Evolutionary conservation across 495 filamentous ascomycete genomes (phyloP), one percentile per base, ranked within the genome.

Genomic region (Aspergillus avenaceus): DNA sequence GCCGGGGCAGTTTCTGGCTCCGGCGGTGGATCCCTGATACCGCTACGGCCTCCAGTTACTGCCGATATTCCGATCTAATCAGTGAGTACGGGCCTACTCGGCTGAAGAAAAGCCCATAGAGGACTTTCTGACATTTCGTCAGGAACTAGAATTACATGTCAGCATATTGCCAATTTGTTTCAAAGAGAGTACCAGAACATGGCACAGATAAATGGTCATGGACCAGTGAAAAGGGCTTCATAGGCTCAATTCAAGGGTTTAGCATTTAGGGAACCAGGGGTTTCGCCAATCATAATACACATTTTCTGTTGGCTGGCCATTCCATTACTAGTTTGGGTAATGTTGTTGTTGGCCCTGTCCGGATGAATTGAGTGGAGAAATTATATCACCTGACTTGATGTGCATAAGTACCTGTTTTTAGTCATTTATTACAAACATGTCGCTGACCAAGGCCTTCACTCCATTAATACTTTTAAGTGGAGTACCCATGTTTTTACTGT

Each of bases 1-100:
- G 18, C 45, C 45, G 45, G 45, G 45, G 45, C 32, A 48, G 45
- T 26, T 40, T 40, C 32, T 40, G 45, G 45, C 45, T 48, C 45
- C 45, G 45, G 32, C 45, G 45, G 45, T 18, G 32, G 32, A 14
- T 11, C 32, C 14, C 13, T 9, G 21, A 21, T 34, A 22, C 31
- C 45, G 14, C 29, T n/a, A 34, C 11, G 31, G 32, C 38, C 16
- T 28, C 45, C 45, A 40, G 11, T 40, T n/a, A 12, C 22, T 48
- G 32, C 45, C 45, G 45, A 38, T 7, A 12, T 6, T 48, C 45
- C 45, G 45, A 48, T 26, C 41, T 28, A 44, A 3, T 38, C 13
- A n/a, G n/a, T n/a, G n/a, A n/a, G n/a, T n/a, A n/a, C n/a, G n/a
- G n/a, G n/a, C n/a, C n/a, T n/a, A n/a, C n/a, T n/a, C n/a, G n/a